Conservation (phyloP, 805 yeast species). For the Kregervanrija fluxuum region DNA sequence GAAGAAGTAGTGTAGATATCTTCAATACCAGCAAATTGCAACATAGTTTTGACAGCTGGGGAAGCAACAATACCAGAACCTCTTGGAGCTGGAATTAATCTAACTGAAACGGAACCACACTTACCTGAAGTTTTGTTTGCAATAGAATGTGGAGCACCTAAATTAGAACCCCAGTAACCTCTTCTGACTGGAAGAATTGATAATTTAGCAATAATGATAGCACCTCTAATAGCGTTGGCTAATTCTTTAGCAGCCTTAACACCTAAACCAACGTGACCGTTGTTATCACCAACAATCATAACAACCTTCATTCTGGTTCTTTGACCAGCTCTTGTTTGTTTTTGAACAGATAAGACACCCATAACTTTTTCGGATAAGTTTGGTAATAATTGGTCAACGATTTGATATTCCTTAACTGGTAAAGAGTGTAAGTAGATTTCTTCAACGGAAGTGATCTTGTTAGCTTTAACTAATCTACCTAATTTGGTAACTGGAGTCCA, state of each 20-base stretch:
- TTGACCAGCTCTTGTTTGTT: conserved; percentile 99
- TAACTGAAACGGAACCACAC: conserved; percentile 98
- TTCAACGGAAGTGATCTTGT: conserved; percentile 93
- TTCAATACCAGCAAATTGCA: conserved; percentile 99
- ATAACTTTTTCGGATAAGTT: conserved; percentile 96
- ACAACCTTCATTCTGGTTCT: conserved; percentile 99
- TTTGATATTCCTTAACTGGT: conserved; percentile 99
- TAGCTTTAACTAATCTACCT: conserved; percentile 99
- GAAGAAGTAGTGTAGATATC: conserved; percentile 98
- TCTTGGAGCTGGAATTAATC: conserved; percentile 99
- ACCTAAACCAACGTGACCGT: conserved; percentile 99
- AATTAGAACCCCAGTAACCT: conserved; percentile 99
- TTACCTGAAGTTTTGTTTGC: conserved; percentile 98
- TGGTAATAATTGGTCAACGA: conserved; percentile 95
- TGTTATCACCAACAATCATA: conserved; percentile 98
- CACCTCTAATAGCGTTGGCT: conserved; percentile 99
- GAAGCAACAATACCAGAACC: conserved; percentile 99
- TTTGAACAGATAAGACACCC: conserved; percentile 99
- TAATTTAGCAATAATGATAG: conserved; percentile 97
- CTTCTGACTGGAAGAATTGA: conserved; percentile 99
- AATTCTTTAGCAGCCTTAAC: conserved; percentile 99
- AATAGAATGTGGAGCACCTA: conserved; percentile 99
- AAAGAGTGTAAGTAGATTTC: conserved; percentile 98
- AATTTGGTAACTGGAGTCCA: conserved; percentile 99
- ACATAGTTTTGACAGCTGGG: conserved; percentile 97